Percentiles rank a stretch among this genome's conserved stretches.
Evolutionary conservation across 2,329 filamentous ascomycete genomes (phyloP).

Genomic region (Claviceps maximensis): DNA sequence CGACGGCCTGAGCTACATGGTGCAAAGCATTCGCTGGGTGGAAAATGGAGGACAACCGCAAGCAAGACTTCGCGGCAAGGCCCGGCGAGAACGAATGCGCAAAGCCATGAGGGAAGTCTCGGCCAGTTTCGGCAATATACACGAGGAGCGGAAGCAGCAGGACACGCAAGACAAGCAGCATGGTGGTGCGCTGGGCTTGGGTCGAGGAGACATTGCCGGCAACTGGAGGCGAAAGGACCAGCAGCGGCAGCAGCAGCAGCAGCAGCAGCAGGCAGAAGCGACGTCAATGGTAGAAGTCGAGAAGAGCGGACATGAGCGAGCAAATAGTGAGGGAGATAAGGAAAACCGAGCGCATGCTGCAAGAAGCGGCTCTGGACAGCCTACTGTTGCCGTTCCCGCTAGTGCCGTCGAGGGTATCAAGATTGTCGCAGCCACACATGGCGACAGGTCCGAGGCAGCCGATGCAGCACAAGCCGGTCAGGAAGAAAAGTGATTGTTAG

Average conservation of each 20-base stretch:
- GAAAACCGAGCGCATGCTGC: slow-evolving; percentile 26
- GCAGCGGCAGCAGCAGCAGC: not conserved
- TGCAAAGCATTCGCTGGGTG: slow-evolving; percentile 73
- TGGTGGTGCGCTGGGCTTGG: slow-evolving; percentile 11
- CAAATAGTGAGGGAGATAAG: slow-evolving; percentile 29
- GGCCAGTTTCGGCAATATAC: slow-evolving; percentile 19
- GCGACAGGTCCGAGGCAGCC: slow-evolving; percentile 18
- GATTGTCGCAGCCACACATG: slow-evolving; percentile 13
- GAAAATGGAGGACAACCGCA: slow-evolving; percentile 55
- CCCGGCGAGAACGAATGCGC: slow-evolving; percentile 41
- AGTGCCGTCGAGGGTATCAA: not conserved
- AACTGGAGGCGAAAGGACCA: slow-evolving; percentile 22
- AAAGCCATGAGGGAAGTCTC: slow-evolving; percentile 41
- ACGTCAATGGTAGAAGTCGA: slow-evolving; percentile 11
- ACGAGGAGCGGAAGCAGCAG: slow-evolving; percentile 14
- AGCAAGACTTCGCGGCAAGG: slow-evolving; percentile 41
- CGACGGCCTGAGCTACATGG: slow-evolving; percentile 81
- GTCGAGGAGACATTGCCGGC: slow-evolving; percentile 17
- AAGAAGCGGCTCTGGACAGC: no score
- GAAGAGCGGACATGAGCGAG: slow-evolving; percentile 16
- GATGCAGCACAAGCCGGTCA: not conserved
- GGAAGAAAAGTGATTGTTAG: slow-evolving; percentile 7
- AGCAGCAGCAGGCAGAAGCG: slow-evolving; percentile 9
- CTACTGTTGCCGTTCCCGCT: no score
- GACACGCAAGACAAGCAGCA: slow-evolving; percentile 14